These are phyloP conservation scores for Macrolepiota albuminosa DNA, from an alignment of 768 basidiomycete species.

Conservation along the genomic window DNA sequence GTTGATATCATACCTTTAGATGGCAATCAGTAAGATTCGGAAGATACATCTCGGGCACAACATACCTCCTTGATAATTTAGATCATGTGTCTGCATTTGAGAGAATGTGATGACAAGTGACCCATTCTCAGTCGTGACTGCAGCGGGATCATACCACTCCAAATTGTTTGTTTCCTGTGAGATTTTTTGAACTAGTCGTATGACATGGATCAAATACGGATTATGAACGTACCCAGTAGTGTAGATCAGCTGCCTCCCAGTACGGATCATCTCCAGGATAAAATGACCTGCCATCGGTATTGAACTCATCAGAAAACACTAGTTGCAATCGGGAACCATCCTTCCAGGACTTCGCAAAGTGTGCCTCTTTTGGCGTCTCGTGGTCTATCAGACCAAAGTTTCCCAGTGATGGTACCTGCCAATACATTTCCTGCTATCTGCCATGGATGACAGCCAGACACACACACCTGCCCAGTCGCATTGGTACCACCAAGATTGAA, in stretches of 20 bases:
- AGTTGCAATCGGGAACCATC: conserved; percentile 55
- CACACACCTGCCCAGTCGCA: conserved; percentile 53
- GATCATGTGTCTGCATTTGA: conserved; percentile 52
- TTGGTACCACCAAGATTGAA: conserved; percentile 56
- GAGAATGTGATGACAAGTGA: conserved; percentile 66
- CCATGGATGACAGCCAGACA: conserved; percentile 17
- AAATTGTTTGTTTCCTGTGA: conserved; percentile 55
- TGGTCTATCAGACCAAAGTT: conserved; percentile 55
- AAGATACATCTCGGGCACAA: background rate
- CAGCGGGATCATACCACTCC: conserved; percentile 87
- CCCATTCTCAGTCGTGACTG: conserved; percentile 66
- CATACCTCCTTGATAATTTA: conserved; percentile 63
- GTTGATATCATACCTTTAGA: conserved; percentile 36
- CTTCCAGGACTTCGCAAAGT: conserved; percentile 47
- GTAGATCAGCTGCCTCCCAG: conserved; percentile 74
- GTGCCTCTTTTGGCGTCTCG: conserved; percentile 54
- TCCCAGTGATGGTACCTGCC: conserved; percentile 60
- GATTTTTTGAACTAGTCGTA: background rate
- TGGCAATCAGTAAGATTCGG: conserved; percentile 19
- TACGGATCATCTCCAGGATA: conserved; percentile 84
- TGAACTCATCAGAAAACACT: conserved; percentile 82
- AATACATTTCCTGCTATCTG: background rate
- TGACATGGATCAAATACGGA: background rate
- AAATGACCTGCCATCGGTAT: conserved; percentile 68
- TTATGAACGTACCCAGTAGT: conserved; percentile 58